Base-by-base conservation (phyloP, 345 rosid genomes). In the Eucalyptus sp. region DNA sequence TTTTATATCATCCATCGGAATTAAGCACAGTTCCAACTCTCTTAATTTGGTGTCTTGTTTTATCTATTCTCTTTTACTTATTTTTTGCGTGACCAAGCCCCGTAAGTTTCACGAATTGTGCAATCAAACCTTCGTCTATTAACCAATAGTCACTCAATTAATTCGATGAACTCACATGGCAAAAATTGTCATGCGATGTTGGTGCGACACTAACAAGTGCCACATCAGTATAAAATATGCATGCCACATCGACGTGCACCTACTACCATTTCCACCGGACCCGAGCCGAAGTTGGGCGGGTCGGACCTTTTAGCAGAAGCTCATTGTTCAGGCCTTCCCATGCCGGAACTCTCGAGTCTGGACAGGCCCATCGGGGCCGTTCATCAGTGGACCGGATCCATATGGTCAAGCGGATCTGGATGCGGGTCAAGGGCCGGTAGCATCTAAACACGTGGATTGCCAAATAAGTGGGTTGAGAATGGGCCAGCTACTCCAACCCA, bases 11-110 rank as follows among this genome's bases (percentile, higher is more conserved):
- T 10, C 27, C 1, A 4, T 10, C 4, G 1, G 5, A 76, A 1
- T 76, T 76, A 10, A 76, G 48, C 3, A 76, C 4, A 37, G 22
- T 71, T 71, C 1, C 44, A 22, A 76, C 3, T 10, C 83, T 37
- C 83, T 20, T 37, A 10, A 22, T 18, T 37, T 33, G 1, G 13
- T 18, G 0, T 0, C 1, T 71, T 37, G n/a, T 37, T 10, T 10
- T 5, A 37, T 71, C 81, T 2, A 43, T 1, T 37, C 25, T 0
- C 46, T 71, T 37, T 37, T 71, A 37, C 44, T 37, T 37, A 18
- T 18, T 5, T 18, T 37, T 37, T 10, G 25, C 7, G 13, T 2
- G 22, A 37, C 7, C 81, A 37, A 71, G 27, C 43, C 81, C 18
- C 25, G 8, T 18, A 18, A 37, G 0, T 9, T 16, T 33, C 10